Base-by-base conservation (phyloP, 1,284 basidiomycete species). In the Ganoderma meredithae region DNA sequence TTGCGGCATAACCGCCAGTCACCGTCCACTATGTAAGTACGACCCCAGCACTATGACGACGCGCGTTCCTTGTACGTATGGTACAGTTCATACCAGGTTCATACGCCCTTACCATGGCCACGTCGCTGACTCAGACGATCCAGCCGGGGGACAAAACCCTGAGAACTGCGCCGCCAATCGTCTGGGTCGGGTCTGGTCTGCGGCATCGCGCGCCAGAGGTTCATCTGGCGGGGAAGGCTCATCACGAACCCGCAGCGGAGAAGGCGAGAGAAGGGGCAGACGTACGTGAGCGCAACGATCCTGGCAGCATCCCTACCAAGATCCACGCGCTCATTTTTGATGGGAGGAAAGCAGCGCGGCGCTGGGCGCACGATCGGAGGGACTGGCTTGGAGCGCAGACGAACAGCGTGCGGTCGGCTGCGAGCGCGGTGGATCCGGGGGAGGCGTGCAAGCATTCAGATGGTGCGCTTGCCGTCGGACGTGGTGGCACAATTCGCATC, bases 101-200 rank as follows among this genome's bases (percentile, higher is more conserved):
- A 47, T 47, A 10, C 44, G 44, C 7, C 52, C 52, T 53, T 27
- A 15, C 15, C 52, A 27, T 15, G n/a, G 9, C 22, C 9, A 49
- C 52, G 17, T 13, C 27, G 31, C 22, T 19, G 31, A 36, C 36
- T 36, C 36, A 36, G 36, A 31, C 27, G 52, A 55, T 25, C 13
- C 52, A 33, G 27, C 27, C 31, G 25, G 52, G 52, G 52, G 47
- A 49, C 47, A 49, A 49, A 49, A 12, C 52, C 52, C 52, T 55
- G 52, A 15, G 52, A 55, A 31, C 7, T 7, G 27, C 25, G 3
- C 27, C 31, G 27, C 52, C 52, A 12, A 55, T 55, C 52, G 31
- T 15, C 52, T 19, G 52, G 31, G 52, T 52, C 49, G 19, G 49
- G 49, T 33, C 52, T 31, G 27, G 36, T 36, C 36, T 36, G 36